Base-by-base conservation (phyloP, 140 eudicot genomes). In the Ambrosia hybrid region DNA sequence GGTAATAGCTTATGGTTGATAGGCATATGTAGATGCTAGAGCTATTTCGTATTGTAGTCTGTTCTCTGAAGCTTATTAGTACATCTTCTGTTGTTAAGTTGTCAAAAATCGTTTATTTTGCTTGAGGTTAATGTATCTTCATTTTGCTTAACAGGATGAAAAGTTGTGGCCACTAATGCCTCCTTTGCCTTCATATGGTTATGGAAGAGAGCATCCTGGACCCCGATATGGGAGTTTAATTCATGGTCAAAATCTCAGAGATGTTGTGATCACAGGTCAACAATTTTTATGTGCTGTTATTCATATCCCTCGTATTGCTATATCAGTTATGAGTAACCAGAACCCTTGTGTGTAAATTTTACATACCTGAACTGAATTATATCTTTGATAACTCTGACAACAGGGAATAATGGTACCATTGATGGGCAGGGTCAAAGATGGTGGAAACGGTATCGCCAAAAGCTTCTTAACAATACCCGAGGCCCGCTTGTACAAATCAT, bases 401-500 rank as follows among this genome's bases (percentile, higher is more conserved):
- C 90, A 92, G 99, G 99, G 73, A 83, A 94, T 75, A 94, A 94
- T 65, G 99, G 99, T 74, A 94, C 99, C 61, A 94, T 94, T 65
- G 86, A 90, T 71, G 99, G 99, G 11, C 99, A 90, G 82, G 99
- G 99, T 72, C 88, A 86, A 83, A 71, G 91, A 84, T 94, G 99
- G 99, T 94, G 99, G 99, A 88, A 79, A 74, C 88, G 87, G 63
- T 88, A 84, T 51, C 78, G 86, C 4, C 87, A 82, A 60, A 94
- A 86, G 84, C 94, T 90, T 81, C 96, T 94, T 45, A 94, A 94
- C 79, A 81, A 90, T 80, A 94, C 99, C 0, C 83, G 99, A 58
- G 99, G 99, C 52, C 97, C 99, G 6, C 99, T 94, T 78, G 86
- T 94, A 73, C 97, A 94, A 76, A 94, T 94, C 57, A 90, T 94